phyloP scores from a whole-genome alignment of 805 yeast genomes.

The Hemisphaericaspora nanyangensis region DNA sequence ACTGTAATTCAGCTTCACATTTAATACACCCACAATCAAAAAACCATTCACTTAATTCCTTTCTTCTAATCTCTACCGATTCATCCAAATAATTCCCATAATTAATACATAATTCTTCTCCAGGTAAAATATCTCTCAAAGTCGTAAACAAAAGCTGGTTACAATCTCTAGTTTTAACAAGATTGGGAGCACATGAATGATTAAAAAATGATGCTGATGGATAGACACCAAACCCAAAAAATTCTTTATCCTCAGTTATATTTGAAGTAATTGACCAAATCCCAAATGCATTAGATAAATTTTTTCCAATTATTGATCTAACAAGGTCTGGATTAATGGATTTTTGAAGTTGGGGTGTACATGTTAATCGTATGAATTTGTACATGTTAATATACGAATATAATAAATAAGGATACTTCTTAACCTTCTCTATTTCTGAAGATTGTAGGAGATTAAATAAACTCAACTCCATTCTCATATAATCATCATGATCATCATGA shows the following conservation, averaged over 20 bases:
- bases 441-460: slow-evolving; percentile 47
- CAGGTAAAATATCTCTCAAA: slow-evolving; percentile 31
- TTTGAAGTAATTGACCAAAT: slow-evolving; percentile 48
- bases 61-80: slow-evolving; percentile 36
- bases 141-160: slow-evolving; percentile 43
- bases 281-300: slow-evolving; percentile 67
- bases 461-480: slow-evolving; percentile 15
- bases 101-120: slow-evolving; percentile 55
- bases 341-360: slow-evolving; percentile 32
- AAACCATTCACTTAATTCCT: slow-evolving; percentile 51
- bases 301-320: slow-evolving; percentile 51
- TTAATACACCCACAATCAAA: slow-evolving; percentile 52
- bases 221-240: slow-evolving; percentile 56
- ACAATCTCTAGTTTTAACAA: slow-evolving; percentile 41
- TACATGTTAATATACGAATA: slow-evolving; percentile 45
- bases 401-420: slow-evolving; percentile 44
- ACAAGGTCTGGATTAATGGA: slow-evolving; percentile 35
- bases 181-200: slow-evolving; percentile 61
- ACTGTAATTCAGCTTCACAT: slow-evolving; percentile 29
- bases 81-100: slow-evolving; percentile 53
- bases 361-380: slow-evolving; percentile 41
- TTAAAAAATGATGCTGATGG: slow-evolving; percentile 67
- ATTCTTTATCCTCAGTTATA: slow-evolving; percentile 46
- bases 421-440: slow-evolving; percentile 45
- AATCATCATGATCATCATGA: not conserved